Conservation (phyloP, 495 filamentous ascomycete species). For the Xylaria venustula region DNA sequence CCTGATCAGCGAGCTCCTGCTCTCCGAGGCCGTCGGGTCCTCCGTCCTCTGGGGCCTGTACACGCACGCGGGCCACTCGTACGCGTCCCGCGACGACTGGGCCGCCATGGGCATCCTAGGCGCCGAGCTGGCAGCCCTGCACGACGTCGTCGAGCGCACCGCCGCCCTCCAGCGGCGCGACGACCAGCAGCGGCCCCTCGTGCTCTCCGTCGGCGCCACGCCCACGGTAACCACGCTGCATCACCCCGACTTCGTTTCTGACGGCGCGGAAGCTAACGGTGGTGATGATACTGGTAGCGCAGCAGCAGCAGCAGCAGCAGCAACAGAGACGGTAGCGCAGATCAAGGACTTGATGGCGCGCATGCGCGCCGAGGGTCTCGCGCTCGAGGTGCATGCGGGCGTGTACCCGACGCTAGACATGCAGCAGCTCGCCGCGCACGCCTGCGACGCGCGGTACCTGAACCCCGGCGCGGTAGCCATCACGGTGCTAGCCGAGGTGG, state of each 20-base stretch:
- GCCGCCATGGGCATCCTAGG: constrained; percentile 56
- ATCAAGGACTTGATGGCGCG: constrained; percentile 29
- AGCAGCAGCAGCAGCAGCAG: neutral
- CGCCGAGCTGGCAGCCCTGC: constrained; percentile 60
- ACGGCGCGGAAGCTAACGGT: neutral
- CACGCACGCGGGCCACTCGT: constrained; percentile 76
- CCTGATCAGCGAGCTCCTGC: constrained; percentile 52
- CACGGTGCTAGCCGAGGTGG: constrained; percentile 69
- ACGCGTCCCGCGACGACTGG: constrained; percentile 51
- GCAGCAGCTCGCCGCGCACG: constrained; percentile 77
- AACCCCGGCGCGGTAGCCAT: constrained; percentile 61
- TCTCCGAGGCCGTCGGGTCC: constrained; percentile 34
- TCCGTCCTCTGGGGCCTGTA: constrained; percentile 65
- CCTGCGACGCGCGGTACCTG: constrained; percentile 37
- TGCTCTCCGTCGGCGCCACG: constrained; percentile 77
- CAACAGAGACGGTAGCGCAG: constrained; percentile 16
- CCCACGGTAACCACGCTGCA: constrained; percentile 67
- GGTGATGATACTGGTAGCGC: neutral
- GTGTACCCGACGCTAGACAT: constrained; percentile 75
- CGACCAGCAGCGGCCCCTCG: constrained; percentile 39
- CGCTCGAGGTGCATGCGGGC: constrained; percentile 69
- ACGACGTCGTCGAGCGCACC: constrained; percentile 48
- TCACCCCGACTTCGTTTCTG: constrained; percentile 23
- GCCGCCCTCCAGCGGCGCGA: constrained; percentile 34
- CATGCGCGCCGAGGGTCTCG: constrained; percentile 31